Base-by-base conservation (phyloP, 192 early-diverging fungal genomes). In the Blastocladiella britannica region DNA sequence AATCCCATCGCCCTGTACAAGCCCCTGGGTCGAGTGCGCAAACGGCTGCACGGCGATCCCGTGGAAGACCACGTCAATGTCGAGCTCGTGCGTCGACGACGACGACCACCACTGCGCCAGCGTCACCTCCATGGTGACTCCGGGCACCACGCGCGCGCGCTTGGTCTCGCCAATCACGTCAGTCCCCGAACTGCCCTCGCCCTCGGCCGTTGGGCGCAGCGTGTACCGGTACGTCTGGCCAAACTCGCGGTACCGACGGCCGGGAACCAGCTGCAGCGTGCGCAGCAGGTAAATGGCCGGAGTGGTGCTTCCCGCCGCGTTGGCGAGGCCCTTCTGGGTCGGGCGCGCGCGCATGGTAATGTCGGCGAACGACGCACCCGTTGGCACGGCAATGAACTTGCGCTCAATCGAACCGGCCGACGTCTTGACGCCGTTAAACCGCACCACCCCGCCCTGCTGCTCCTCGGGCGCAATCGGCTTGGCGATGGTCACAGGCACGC, bases 61-160 rank as follows among this genome's bases (percentile, higher is more conserved):
- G 60, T 83, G 81, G 68, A 96, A 93, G n/a, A 73, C 72, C 12
- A 94, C 43, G 20, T 77, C 71, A 9, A 91, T 63, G 26, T 79
- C 76, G 8, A 93, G 65, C 25, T 67, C 64, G 59, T 88, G 83
- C 12, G 68, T 62, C 26, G 78, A 89, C 26, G 83, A 67, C 57
- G 77, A 75, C 51, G 79, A 83, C 90, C 94, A 98, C 68, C 86
- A 92, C 64, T 91, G 89, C 2, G 88, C 88, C 29, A 95, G 55
- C 58, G 82, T 66, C 28, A 88, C 71, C 66, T 97, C 91, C 26
- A 93, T 63, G 24, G 84, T 88, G 4, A 69, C 70, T 26, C 77
- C 76, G 59, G 83, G 78, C 47, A 76, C 56, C 5, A 92, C 83
- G 51, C 75, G 74, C 57, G 80, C 72, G 20, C 61, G 59, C 54